These are phyloP conservation scores for Alternaria tenuissima DNA, from an alignment of 2,329 filamentous ascomycete species.

Conservation along the genomic window DNA sequence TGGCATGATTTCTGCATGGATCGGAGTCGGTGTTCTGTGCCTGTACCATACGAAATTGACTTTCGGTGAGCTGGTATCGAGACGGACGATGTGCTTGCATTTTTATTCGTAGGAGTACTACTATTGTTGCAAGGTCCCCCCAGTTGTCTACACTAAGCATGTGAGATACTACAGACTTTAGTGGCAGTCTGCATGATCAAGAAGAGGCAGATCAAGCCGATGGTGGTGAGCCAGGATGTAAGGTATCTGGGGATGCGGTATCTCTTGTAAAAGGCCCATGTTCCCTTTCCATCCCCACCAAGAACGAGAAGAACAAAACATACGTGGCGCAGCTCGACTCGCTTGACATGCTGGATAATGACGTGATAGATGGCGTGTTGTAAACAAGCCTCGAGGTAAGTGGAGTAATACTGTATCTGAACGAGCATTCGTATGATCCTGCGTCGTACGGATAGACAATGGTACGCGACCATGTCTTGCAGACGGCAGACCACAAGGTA, in stretches of 20 bases:
- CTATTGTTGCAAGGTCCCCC: conserved; percentile 1
- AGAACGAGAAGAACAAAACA: background rate
- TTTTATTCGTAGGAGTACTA: background rate
- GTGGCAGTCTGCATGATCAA: background rate
- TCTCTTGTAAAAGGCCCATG: background rate
- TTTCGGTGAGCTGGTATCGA: conserved; percentile 4
- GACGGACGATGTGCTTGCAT: conserved; percentile 2
- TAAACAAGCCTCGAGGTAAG: conserved; percentile 5
- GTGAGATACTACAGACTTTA: background rate
- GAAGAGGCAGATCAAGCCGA: background rate
- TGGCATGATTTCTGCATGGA: conserved; percentile 17
- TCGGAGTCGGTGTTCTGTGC: conserved; percentile 7
- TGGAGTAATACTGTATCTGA: background rate
- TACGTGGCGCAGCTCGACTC: conserved; percentile 4
- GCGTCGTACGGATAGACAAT: background rate
- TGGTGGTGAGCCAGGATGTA: background rate
- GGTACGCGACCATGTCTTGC: conserved; percentile 17
- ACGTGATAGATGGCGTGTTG: conserved; percentile 21
- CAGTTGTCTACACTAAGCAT: background rate
- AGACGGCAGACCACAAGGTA: conserved; percentile 8
- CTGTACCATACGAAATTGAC: conserved; percentile 13
- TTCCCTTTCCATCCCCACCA: background rate
- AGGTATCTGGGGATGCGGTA: background rate
- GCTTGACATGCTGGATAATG: conserved; percentile 13
- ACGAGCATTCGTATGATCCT: background rate